These are phyloP conservation scores for Leccinum subtestaceum DNA, from an alignment of 768 basidiomycete species.

Conservation along the genomic window DNA sequence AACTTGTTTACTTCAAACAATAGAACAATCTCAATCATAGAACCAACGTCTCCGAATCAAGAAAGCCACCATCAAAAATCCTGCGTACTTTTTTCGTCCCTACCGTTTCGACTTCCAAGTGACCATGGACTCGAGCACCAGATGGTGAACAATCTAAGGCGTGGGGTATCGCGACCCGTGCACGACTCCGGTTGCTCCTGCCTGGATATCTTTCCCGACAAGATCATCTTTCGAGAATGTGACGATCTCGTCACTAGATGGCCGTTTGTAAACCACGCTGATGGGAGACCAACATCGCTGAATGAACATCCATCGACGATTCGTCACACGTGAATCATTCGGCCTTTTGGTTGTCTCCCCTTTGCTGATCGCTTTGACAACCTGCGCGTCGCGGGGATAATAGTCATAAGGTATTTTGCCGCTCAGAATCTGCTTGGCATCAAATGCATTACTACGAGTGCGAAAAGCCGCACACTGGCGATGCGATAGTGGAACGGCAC, in stretches of 20 bases:
- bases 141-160: background rate
- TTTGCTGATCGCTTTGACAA: background rate
- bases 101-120: background rate
- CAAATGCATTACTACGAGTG: background rate
- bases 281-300: constrained; percentile 5
- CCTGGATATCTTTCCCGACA: background rate
- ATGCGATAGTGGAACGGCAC: background rate
- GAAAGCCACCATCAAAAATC: background rate
- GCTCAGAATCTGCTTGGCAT: constrained; percentile 8
- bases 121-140: background rate
- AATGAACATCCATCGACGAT: constrained; percentile 7
- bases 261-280: background rate
- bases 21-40: background rate
- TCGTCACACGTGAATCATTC: background rate
- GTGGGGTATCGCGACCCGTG: no score
- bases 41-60: background rate
- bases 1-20: background rate
- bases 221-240: constrained; percentile 1
- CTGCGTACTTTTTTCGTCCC: no score
- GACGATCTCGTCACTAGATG: constrained; percentile 3
- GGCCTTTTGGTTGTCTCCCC: background rate
- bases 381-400: constrained; percentile 1
- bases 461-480: background rate
- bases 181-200: background rate
- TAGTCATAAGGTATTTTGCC: constrained; percentile 2